Conservation (phyloP, 805 yeast genomes). For the Pichia eremophila region DNA sequence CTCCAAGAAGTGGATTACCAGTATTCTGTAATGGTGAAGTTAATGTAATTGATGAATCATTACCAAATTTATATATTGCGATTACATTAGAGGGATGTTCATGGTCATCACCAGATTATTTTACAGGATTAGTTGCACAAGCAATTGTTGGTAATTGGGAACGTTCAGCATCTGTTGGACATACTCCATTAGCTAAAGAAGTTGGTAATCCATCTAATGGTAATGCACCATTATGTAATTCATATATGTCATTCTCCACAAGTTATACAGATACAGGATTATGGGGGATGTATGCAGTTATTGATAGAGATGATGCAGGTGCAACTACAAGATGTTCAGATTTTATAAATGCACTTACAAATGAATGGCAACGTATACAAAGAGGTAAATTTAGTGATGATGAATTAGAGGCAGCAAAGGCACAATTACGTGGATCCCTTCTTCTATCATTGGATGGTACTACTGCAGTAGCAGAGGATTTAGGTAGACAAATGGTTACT, state of each 20-base stretch:
- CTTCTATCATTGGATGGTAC: slow-evolving; percentile 87
- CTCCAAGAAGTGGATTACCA: slow-evolving; percentile 65
- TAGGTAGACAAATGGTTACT: slow-evolving; percentile 93
- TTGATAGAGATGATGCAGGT: slow-evolving; percentile 47
- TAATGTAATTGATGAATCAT: slow-evolving; percentile 67
- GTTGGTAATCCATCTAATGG: slow-evolving; percentile 37
- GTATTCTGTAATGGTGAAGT: slow-evolving; percentile 79
- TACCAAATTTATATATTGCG: slow-evolving; percentile 88
- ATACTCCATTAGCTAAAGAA: slow-evolving; percentile 67
- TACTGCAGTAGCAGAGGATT: slow-evolving; percentile 94
- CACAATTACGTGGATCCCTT: slow-evolving; percentile 88
- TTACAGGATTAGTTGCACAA: slow-evolving; percentile 91
- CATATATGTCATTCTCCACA: slow-evolving; percentile 94
- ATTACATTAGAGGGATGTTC: slow-evolving; percentile 96
- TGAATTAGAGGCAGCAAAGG: slow-evolving; percentile 90
- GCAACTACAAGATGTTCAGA: slow-evolving; percentile 43
- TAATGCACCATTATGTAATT: slow-evolving; percentile 69
- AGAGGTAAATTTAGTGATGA: slow-evolving; percentile 67
- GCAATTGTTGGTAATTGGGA: slow-evolving; percentile 98
- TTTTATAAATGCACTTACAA: slow-evolving; percentile 63
- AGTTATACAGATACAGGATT: slow-evolving; percentile 95
- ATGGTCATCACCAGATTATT: slow-evolving; percentile 94
- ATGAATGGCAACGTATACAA: slow-evolving; percentile 85
- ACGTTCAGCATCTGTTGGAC: slow-evolving; percentile 59
- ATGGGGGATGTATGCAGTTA: slow-evolving; percentile 91